These are phyloP conservation scores for Ceratobasidium sp. DNA, from an alignment of 1,284 basidiomycete species.

Conservation along the genomic window DNA sequence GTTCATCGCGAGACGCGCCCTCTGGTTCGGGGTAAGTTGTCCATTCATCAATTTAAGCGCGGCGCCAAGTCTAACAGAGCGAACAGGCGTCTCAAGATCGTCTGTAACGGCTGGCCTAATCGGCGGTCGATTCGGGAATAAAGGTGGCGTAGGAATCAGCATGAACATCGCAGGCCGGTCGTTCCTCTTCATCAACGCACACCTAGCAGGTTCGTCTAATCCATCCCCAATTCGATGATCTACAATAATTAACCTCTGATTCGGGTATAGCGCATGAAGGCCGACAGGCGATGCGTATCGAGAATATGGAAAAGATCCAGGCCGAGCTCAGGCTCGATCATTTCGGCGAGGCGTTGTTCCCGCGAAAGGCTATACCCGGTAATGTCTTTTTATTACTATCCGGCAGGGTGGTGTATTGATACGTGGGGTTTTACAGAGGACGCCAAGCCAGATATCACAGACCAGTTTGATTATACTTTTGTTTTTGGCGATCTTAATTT, in stretches of 20 bases:
- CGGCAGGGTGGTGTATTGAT: neutral
- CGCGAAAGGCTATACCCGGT: conserved; percentile 77
- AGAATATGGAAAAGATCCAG: conserved; percentile 77
- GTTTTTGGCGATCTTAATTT: conserved; percentile 88
- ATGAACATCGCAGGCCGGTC: conserved; percentile 80
- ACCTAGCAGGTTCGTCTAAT: conserved; percentile 66
- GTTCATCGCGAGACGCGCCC: conserved; percentile 75
- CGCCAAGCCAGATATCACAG: conserved; percentile 72
- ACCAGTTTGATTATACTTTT: conserved; percentile 87
- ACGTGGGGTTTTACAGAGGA: neutral
- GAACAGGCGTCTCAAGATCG: conserved; percentile 71
- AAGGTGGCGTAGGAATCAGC: conserved; percentile 87
- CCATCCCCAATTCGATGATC: neutral
- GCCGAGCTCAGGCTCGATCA: conserved; percentile 58
- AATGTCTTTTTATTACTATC: neutral
- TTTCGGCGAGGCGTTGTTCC: conserved; percentile 72
- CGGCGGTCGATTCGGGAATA: conserved; percentile 88
- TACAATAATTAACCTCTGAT: neutral
- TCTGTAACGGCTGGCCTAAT: conserved; percentile 88
- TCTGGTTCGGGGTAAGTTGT: conserved; percentile 68
- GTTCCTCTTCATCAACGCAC: conserved; percentile 87
- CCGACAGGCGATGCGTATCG: conserved; percentile 74
- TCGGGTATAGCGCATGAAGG: conserved; percentile 76
- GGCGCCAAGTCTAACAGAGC: neutral
- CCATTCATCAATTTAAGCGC: no score